Evolutionary conservation across 2,329 filamentous ascomycete genomes (phyloP).

Genomic region (Xylariales sp.): DNA sequence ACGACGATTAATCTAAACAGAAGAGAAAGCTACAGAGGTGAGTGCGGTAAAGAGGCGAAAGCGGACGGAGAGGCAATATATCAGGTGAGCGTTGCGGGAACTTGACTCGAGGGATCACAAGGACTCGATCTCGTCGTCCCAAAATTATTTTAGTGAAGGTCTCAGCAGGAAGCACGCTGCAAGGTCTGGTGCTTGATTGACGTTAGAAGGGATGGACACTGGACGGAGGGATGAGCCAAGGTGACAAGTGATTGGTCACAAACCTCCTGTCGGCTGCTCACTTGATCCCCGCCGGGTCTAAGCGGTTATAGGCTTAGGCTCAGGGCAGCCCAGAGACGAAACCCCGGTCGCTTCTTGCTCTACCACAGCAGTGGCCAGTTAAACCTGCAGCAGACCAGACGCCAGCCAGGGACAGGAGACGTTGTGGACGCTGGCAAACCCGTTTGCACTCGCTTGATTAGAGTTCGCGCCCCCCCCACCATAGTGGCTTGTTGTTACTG

Average conservation of each 20-base stretch:
- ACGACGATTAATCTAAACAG: too few relatives aligned
- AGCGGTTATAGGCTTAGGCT: slow-evolving; percentile 6
- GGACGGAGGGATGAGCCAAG: background rate
- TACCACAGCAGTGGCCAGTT: too few relatives aligned
- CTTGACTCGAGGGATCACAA: slow-evolving; percentile 3
- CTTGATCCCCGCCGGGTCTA: background rate
- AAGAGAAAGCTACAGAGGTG: too few relatives aligned
- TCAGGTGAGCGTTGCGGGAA: slow-evolving; percentile 6
- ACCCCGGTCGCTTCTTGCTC: too few relatives aligned
- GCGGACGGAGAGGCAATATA: background rate
- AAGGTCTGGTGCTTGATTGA: slow-evolving; percentile 4
- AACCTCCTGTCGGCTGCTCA: background rate
- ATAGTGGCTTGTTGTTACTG: background rate
- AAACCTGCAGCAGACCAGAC: too few relatives aligned
- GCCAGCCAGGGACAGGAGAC: too few relatives aligned
- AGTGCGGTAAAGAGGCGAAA: background rate
- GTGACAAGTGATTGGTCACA: slow-evolving; percentile 6
- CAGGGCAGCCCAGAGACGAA: slow-evolving; percentile 4
- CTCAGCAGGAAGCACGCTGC: slow-evolving; percentile 4
- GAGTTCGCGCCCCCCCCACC: background rate
- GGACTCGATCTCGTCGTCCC: slow-evolving; percentile 3
- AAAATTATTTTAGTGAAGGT: slow-evolving; percentile 5
- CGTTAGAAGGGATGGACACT: background rate
- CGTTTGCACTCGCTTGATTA: too few relatives aligned
- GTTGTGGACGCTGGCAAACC: too few relatives aligned